Evolutionary conservation across 2,329 filamentous ascomycete species (phyloP), one percentile per base, ranked within the genome.

Genomic region (Microcyclosporella mali): DNA sequence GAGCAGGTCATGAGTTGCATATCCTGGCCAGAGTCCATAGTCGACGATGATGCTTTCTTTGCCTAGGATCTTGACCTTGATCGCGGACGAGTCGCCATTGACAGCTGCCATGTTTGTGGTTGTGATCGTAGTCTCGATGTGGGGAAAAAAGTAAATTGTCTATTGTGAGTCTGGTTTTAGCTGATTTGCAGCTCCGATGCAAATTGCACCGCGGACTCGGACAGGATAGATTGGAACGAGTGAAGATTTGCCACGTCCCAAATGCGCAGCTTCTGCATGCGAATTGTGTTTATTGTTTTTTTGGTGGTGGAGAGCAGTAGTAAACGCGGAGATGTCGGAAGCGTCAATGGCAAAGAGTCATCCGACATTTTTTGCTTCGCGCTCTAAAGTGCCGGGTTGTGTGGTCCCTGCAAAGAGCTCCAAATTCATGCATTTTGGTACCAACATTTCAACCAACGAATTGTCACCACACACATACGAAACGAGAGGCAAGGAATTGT

Each of bases 1-100:
- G 50, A 97, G 73, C 43, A 98, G 75, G 67, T 98, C 90, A 55
- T 81, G 70, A 40, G 82, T 81, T 50, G 97, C 82, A 63, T 85
- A 92, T 61, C 77, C 77, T 51, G 83, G 78, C 87, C 89, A 95
- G 43, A 98, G 78, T 52, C 84, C 87, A 64, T 94, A 88, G 63
- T 95, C 88, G 59, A 95, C 83, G 51, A 95, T 75, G 56, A 98
- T 97, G 60, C 84, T 84, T 56, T 95, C 87, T 60, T 86, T 85
- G 55, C 88, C 88, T 46, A 98, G 73, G 55, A 98, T 94, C 28
- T 78, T 75, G 60, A 97, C 88, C 62, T 73, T 78, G 39, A 74
- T 77, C 43, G 78, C 58, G n/a, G 53, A 41, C 11, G 50, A 50
- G 19, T 45, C 45, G 48, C 53, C 56, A 50, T 53, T 57, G 47